Conservation (phyloP, 1,284 basidiomycete genomes). For the Trichosporon coremiiforme region DNA sequence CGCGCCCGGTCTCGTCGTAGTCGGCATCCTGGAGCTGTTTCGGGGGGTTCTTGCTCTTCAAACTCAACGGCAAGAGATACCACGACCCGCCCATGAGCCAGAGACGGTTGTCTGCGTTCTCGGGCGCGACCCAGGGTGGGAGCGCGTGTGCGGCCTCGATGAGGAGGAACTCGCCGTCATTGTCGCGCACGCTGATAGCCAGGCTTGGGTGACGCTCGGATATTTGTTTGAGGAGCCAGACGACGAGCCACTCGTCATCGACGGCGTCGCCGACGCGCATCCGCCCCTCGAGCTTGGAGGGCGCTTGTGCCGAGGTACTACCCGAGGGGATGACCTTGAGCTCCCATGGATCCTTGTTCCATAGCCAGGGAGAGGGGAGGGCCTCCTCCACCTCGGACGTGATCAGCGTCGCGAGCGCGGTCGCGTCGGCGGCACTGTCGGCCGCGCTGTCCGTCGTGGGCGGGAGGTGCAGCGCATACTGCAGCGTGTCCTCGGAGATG, state of each 20-base stretch:
- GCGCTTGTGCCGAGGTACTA: not conserved
- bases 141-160: slow-evolving; percentile 93
- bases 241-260: slow-evolving; percentile 93
- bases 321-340: slow-evolving; percentile 63
- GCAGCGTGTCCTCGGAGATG: slow-evolving; percentile 81
- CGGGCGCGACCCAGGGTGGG: slow-evolving; percentile 87
- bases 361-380: slow-evolving; percentile 68
- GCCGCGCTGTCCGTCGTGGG: slow-evolving; percentile 45
- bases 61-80: slow-evolving; percentile 78
- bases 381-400: slow-evolving; percentile 63
- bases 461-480: slow-evolving; percentile 71
- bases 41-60: slow-evolving; percentile 65
- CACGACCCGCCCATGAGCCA: slow-evolving; percentile 83
- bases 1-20: slow-evolving; percentile 53
- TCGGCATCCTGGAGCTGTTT: slow-evolving; percentile 63
- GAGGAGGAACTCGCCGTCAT: slow-evolving; percentile 93
- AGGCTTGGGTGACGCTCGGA: slow-evolving; percentile 74
- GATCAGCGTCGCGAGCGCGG: slow-evolving; percentile 71
- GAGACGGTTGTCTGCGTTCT: slow-evolving; percentile 89
- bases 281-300: slow-evolving; percentile 64
- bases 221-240: slow-evolving; percentile 80
- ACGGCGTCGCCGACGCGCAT: slow-evolving; percentile 90
- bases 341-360: slow-evolving; percentile 87
- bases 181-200: slow-evolving; percentile 76
- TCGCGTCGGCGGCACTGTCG: slow-evolving; percentile 64